Evolutionary conservation across 2,329 filamentous ascomycete genomes (phyloP), one percentile per base, ranked within the genome.

Genomic region (Fusarium stilboides): DNA sequence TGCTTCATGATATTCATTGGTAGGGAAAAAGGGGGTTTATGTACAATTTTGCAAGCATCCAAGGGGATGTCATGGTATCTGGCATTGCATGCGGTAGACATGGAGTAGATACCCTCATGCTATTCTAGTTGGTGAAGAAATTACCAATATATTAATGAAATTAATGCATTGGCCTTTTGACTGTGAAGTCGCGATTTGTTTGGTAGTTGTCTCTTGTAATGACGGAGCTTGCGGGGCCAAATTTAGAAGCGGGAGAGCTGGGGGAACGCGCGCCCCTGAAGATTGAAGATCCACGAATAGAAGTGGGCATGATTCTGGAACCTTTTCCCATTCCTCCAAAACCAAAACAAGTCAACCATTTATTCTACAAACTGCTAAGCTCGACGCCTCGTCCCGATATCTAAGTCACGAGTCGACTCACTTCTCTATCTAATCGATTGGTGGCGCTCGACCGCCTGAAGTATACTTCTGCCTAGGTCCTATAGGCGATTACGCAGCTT

Each of bases 161-260:
- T 51, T 47, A 56, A 55, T 45, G 36, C 44, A 51, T 51, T 6
- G 19, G 14, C 31, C 26, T 24, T 24, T 19, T 40, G 45, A 14
- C 33, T 24, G 22, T 50, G 26, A 28, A 28, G 28, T 31, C 28
- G 28, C 10, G 28, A 31, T 31, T 31, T 31, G 28, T 31, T 31
- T 31, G 28, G 28, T 31, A 31, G 28, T 10, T 13, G 10, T 31
- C 10, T 54, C 46, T 62, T 44, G 58, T 31, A 55, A 67, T 57
- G 40, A 74, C 69, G 70, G 70, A 74, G 66, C 37, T 59, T 43
- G 65, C 64, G 72, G 70, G 72, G 62, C 70, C 65, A 64, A 74
- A 65, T 70, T 69, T 31, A 31, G 28, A 57, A 31, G 57, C 9
- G n/a, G 51, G 13, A 52, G 60, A 49, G 12, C 59, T 56, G 31